phyloP scores from a whole-genome alignment of 768 basidiomycete species.

The Lactarius quietus region DNA sequence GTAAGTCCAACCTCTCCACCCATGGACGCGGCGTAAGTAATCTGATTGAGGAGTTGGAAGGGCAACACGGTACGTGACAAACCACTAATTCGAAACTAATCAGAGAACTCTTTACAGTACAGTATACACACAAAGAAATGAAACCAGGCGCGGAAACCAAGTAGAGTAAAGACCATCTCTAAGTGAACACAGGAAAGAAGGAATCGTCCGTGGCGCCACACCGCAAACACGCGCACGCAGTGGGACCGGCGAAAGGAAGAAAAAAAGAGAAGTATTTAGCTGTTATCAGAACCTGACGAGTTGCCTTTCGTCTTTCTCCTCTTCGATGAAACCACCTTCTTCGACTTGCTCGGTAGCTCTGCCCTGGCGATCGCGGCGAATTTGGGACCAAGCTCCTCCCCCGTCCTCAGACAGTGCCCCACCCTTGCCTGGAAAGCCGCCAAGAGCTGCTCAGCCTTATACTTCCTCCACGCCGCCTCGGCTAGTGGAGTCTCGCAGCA shows the following conservation, averaged over 20 bases:
- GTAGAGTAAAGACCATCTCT: neutral
- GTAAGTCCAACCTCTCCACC: neutral
- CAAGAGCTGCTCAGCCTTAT: neutral
- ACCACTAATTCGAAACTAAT: neutral
- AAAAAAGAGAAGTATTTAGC: neutral
- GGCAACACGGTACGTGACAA: neutral
- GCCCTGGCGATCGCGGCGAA: neutral
- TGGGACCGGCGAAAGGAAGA: neutral
- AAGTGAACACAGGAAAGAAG: neutral
- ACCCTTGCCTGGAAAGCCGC: neutral
- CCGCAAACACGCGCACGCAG: neutral
- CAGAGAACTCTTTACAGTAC: neutral
- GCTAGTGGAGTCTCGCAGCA: neutral
- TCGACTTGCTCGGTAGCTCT: neutral
- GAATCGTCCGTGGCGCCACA: neutral
- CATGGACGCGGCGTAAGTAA: neutral
- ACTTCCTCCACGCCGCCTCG: neutral
- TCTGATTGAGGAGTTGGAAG: neutral
- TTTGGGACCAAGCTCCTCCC: neutral
- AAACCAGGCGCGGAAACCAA: neutral
- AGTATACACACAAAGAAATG: neutral
- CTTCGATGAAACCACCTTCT: neutral
- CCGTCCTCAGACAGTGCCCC: neutral
- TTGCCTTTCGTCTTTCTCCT: neutral
- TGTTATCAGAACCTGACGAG: neutral